phyloP scores from a whole-genome alignment of 2,329 filamentous ascomycete species.

The Pseudocercospora macadamiae region DNA sequence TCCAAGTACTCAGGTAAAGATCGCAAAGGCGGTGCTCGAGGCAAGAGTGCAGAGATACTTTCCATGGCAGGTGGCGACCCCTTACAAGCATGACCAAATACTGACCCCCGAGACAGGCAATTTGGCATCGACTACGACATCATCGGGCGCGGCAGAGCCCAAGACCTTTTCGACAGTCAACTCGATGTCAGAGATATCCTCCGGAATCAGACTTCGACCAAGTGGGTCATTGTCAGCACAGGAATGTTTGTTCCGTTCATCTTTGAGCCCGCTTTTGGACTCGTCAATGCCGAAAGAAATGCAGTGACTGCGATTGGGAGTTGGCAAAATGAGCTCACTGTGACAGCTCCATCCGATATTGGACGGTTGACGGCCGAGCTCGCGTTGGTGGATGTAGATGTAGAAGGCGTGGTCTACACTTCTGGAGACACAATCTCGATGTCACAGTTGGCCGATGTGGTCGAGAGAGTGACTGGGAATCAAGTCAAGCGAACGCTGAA shows the following conservation, averaged over 20 bases:
- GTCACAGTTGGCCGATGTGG: conserved; percentile 49
- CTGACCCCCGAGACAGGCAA: too few relatives aligned
- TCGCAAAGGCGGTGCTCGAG: conserved; percentile 58
- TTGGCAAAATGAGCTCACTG: conserved; percentile 65
- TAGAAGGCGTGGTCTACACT: conserved; percentile 56
- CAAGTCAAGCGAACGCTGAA: conserved; percentile 56
- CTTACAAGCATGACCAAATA: too few relatives aligned
- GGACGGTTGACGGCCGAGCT: conserved; percentile 62
- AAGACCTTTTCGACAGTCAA: conserved; percentile 71
- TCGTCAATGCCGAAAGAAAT: conserved; percentile 54
- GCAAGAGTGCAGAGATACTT: conserved; percentile 59
- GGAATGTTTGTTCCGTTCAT: conserved; percentile 73
- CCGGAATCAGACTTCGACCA: conserved; percentile 45
- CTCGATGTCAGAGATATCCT: conserved; percentile 60
- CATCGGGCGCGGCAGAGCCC: conserved; percentile 61
- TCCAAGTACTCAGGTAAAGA: conserved; percentile 59
- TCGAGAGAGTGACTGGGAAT: conserved; percentile 51
- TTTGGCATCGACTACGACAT: conserved; percentile 73
- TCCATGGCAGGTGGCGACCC: conserved; percentile 56
- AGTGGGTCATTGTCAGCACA: conserved; percentile 68
- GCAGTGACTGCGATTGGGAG: conserved; percentile 54
- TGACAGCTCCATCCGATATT: conserved; percentile 67
- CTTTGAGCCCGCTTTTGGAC: conserved; percentile 64
- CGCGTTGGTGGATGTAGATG: conserved; percentile 46
- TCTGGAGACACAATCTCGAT: conserved; percentile 68